These are phyloP conservation scores for Capsicum chinense DNA, from an alignment of 257 asterid species.

Conservation along the genomic window DNA sequence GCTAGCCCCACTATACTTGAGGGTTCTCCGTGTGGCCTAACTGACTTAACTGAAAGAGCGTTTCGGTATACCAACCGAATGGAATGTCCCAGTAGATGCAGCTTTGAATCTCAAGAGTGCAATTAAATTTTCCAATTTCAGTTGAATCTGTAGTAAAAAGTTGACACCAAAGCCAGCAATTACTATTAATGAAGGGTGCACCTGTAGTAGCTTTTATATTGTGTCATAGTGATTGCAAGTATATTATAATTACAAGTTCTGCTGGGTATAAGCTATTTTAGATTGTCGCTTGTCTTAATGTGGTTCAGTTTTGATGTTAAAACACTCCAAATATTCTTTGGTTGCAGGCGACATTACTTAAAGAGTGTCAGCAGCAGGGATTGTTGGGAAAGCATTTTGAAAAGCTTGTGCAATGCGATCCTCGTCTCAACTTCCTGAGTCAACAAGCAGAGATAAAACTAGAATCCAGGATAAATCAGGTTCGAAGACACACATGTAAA, in stretches of 20 bases:
- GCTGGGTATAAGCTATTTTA: not conserved
- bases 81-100: not conserved
- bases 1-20: not conserved
- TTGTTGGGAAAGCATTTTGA: conserved; percentile 91
- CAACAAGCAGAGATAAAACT: conserved; percentile 74
- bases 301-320: not conserved
- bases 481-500: conserved; percentile 60
- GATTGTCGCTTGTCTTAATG: conserved; percentile 11
- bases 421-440: conserved; percentile 85
- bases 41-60: not conserved
- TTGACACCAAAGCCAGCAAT: not conserved
- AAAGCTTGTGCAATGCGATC: conserved; percentile 90
- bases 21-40: not conserved
- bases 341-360: conserved; percentile 79
- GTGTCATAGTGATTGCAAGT: not conserved
- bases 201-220: not conserved
- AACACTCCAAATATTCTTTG: not conserved
- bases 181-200: not conserved
- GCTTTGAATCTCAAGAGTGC: not conserved
- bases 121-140: not conserved
- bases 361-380: conserved; percentile 78
- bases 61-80: not conserved
- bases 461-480: conserved; percentile 58
- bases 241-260: not conserved
- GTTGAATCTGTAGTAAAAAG: conserved; percentile 7